phyloP scores from a whole-genome alignment of 1,284 basidiomycete species.

The Hemileia vastatrix region DNA sequence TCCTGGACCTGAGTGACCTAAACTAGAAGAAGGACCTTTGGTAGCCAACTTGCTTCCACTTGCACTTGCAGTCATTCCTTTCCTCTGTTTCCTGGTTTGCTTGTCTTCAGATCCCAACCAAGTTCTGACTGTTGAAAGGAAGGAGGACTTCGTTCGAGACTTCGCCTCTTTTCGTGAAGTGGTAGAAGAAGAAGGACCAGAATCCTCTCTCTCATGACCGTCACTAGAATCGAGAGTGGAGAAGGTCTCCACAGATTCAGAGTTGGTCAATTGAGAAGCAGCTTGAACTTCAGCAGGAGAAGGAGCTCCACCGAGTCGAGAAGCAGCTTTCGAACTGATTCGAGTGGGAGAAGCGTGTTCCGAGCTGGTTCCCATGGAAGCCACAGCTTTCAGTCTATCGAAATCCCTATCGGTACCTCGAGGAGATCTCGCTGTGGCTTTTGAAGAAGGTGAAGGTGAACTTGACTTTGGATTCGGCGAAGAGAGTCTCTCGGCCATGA shows the following conservation, averaged over 20 bases:
- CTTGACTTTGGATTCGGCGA: neutral
- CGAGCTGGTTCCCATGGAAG: slow-evolving; percentile 1
- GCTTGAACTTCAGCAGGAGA: neutral
- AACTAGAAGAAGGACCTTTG: no score
- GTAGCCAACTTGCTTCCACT: no score
- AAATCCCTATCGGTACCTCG: slow-evolving; percentile 23
- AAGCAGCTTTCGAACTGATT: neutral
- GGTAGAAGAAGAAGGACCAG: slow-evolving; percentile 12
- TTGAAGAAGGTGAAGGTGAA: neutral
- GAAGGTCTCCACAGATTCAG: slow-evolving; percentile 34
- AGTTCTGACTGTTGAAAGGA: no score
- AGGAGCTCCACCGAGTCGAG: neutral
- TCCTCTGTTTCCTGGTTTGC: no score
- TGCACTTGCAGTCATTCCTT: no score
- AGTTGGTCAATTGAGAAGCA: slow-evolving; percentile 12
- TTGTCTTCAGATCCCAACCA: no score
- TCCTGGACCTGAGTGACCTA: no score
- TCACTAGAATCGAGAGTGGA: slow-evolving; percentile 28
- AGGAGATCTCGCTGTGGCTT: neutral
- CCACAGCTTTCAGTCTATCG: slow-evolving; percentile 27
- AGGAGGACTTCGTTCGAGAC: slow-evolving; percentile 27
- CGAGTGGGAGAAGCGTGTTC: neutral
- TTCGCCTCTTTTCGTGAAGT: slow-evolving; percentile 26
- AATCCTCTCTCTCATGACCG: neutral
- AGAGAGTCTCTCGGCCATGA: neutral